A percentile compares a stretch with the other conserved stretches of the same genome.
These are phyloP conservation scores for Calvatia gigantea DNA, from an alignment of 768 basidiomycete species.

Conservation along the genomic window DNA sequence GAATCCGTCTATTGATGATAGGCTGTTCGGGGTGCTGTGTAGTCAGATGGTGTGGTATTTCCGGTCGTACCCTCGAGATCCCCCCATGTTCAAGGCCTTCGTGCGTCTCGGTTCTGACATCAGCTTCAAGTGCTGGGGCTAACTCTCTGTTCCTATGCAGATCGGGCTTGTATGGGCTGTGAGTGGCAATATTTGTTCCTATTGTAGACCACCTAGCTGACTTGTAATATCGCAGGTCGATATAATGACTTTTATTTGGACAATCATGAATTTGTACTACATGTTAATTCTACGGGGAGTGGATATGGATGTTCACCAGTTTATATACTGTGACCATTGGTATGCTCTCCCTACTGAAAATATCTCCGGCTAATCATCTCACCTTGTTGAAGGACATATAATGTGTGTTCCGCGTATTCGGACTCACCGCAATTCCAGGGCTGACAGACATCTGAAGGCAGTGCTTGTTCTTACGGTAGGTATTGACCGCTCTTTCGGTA, in stretches of 20 bases:
- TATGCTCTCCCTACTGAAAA: background rate
- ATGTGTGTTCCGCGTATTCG: background rate
- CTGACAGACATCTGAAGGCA: background rate
- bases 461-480: background rate
- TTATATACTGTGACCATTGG: background rate
- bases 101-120: background rate
- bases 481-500: background rate
- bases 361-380: background rate
- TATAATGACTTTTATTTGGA: background rate
- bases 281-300: slow-evolving; percentile 1
- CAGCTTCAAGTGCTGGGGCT: too few relatives aligned
- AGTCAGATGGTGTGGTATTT: slow-evolving; percentile 6
- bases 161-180: background rate
- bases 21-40: background rate
- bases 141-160: background rate
- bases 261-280: background rate
- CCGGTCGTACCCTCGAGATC: slow-evolving; percentile 3
- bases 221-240: background rate
- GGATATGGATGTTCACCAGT: background rate
- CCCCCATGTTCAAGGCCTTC: background rate
- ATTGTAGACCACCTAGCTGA: too few relatives aligned
- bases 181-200: background rate
- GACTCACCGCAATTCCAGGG: background rate
- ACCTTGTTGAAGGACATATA: background rate
- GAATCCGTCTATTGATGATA: background rate